These are phyloP conservation scores for Pythium periplocum DNA, from an alignment of 352 stramenopile genomes.

Conservation along the genomic window DNA sequence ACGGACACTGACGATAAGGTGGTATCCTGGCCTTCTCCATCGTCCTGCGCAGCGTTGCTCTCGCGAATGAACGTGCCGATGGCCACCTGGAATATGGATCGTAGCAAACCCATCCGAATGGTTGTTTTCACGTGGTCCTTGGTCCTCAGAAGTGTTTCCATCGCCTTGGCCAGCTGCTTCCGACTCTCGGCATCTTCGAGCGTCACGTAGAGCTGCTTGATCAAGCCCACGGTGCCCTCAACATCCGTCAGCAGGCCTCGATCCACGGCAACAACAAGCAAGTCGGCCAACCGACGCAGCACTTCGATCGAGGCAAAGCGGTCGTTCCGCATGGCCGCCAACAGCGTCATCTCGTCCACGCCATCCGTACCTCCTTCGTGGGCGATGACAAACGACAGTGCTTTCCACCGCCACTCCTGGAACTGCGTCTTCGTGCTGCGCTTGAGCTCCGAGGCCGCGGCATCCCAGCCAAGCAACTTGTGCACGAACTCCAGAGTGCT, in stretches of 20 bases:
- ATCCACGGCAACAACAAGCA: not conserved
- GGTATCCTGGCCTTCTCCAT: too few species aligned
- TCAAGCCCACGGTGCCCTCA: constrained; percentile 25
- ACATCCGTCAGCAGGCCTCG: constrained; percentile 12
- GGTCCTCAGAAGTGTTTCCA: constrained; percentile 23
- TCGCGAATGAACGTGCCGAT: constrained; percentile 14
- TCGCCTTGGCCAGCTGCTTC: constrained; percentile 23
- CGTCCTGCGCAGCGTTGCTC: not conserved
- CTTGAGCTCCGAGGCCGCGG: constrained; percentile 4
- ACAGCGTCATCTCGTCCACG: not conserved
- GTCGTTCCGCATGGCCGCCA: constrained; percentile 11
- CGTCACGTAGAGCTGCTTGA: constrained; percentile 78
- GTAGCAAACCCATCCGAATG: constrained; percentile 31
- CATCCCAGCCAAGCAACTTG: constrained; percentile 16
- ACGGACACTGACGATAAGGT: constrained; percentile 1
- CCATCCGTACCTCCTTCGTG: not conserved
- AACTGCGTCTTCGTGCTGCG: constrained; percentile 11
- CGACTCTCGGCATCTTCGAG: constrained; percentile 22
- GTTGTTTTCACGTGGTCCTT: constrained; percentile 51
- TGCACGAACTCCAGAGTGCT: constrained; percentile 1
- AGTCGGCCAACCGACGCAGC: constrained; percentile 13
- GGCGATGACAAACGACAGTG: constrained; percentile 8
- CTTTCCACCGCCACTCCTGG: constrained; percentile 11
- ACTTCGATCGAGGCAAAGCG: constrained; percentile 20
- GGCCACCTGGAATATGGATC: constrained; percentile 39